Evolutionary conservation across 305 asterid genomes (phyloP).

Genomic region (Solanum chacoense): DNA sequence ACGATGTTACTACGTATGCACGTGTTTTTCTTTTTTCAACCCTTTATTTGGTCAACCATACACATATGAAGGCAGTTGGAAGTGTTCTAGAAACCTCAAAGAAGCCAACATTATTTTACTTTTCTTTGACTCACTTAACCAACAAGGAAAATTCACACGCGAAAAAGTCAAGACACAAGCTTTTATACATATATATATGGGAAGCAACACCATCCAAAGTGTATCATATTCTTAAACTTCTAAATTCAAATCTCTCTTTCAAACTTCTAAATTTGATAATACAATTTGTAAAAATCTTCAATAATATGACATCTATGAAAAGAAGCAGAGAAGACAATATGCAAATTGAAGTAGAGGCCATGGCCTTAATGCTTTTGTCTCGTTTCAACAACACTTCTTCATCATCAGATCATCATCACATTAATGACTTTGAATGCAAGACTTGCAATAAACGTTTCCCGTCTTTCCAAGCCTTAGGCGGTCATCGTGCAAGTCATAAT

Average conservation of each 20-base stretch:
- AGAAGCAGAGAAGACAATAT: not conserved
- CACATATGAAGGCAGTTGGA: not conserved
- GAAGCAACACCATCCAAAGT: not conserved
- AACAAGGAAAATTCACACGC: not conserved
- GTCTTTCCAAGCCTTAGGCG: slow-evolving; percentile 22
- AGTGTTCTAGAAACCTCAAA: not conserved
- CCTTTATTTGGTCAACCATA: not conserved
- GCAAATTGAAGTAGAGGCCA: not conserved
- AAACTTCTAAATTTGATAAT: not conserved
- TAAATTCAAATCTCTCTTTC: not conserved
- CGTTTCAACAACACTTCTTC: not conserved
- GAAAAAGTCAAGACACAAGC: not conserved
- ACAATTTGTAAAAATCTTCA: not conserved
- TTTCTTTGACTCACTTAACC: not conserved
- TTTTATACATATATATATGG: not conserved
- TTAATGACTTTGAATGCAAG: not conserved
- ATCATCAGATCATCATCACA: not conserved
- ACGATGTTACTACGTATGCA: not conserved
- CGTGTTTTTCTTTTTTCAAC: not conserved
- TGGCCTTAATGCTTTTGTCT: not conserved
- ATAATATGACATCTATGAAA: not conserved
- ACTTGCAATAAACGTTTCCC: slow-evolving; percentile 10
- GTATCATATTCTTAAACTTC: not conserved
- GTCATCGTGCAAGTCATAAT: slow-evolving; percentile 21
- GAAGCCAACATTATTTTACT: not conserved